A percentile compares a stretch with the other conserved stretches of the same genome.
These are phyloP conservation scores for Aspergillus ellipticus DNA, from an alignment of 495 filamentous ascomycete species.

Conservation along the genomic window DNA sequence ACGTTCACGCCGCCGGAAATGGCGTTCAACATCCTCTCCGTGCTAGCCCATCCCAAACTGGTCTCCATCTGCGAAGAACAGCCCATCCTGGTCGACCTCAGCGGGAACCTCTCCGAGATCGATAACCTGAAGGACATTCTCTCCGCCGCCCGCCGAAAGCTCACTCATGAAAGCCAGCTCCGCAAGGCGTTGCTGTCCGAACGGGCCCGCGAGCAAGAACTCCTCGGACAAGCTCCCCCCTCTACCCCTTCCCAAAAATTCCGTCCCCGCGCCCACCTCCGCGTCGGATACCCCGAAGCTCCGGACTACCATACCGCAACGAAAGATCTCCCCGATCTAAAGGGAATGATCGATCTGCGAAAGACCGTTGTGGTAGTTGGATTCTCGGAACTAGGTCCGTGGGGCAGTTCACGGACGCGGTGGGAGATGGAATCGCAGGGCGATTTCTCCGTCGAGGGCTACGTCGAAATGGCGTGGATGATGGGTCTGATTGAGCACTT, in stretches of 20 bases:
- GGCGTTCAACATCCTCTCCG: slow-evolving; percentile 91
- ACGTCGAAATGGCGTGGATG: slow-evolving; percentile 98
- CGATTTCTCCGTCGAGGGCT: slow-evolving; percentile 91
- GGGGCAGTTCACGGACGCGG: slow-evolving; percentile 92
- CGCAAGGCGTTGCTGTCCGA: not conserved
- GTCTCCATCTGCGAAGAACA: slow-evolving; percentile 86
- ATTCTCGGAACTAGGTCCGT: slow-evolving; percentile 91
- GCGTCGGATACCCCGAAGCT: not conserved
- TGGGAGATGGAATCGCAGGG: slow-evolving; percentile 99
- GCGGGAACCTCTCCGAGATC: slow-evolving; percentile 58
- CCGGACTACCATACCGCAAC: not conserved
- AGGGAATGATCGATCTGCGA: slow-evolving; percentile 90
- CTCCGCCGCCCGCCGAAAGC: no score
- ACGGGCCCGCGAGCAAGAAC: not conserved
- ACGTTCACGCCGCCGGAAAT: slow-evolving; percentile 98
- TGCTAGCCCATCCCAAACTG: slow-evolving; percentile 81
- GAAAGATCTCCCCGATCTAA: slow-evolving; percentile 34
- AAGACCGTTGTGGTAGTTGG: slow-evolving; percentile 95
- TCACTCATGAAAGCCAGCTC: no score
- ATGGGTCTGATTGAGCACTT: slow-evolving; percentile 98
- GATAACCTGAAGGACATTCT: not conserved
- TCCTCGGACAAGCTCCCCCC: no score
- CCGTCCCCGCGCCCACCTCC: not conserved
- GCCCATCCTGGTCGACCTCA: slow-evolving; percentile 91
- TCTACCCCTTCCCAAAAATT: not conserved